Base-by-base conservation (phyloP, 2,329 filamentous ascomycete genomes). In the Pseudomassariella vexata region DNA sequence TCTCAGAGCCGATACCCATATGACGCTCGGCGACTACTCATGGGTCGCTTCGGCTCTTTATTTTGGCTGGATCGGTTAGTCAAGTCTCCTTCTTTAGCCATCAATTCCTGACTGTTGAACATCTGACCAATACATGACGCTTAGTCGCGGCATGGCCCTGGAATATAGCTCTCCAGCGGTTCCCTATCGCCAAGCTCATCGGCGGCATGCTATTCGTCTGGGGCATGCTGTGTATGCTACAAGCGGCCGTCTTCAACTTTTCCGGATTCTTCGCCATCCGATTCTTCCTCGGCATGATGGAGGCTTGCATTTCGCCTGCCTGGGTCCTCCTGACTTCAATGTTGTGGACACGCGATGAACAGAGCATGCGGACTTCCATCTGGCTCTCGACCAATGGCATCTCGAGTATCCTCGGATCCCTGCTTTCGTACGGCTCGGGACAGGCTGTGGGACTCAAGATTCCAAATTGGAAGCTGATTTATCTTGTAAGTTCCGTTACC, bases 181-280 rank as follows among this genome's bases (percentile, higher is more conserved):
- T 60, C 19, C 60, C 63, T 6, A 54, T 66, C 9, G 63, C 55
- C 15, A 60, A 59, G 24, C 48, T 64, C 15, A 57, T 65, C 33
- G 60, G 59, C 4, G 35, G 43, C 3, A 63, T 65, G 52, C 73
- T 69, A 31, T 60, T 70, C 28, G 57, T 69, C 20, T 61, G 57
- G 47, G 51, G 52, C 19, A 33, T 39, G 5, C 30, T 50, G 18
- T 45, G 48, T 24, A 50, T 49, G 38, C 38, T 48, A 1, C 47
- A 50, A 32, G 47, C 47, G 4, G 35, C 44, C 1, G 46, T 47
- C 10, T 39, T 41, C 34, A 46, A 40, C 34, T 52, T 49, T 30
- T 20, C 38, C 5, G 47, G 48, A 14, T 48, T 52, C 23, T 48
- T 48, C 19, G 46, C 40, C 3, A 20, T 44, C 24, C 49, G 49